Conservation (phyloP, 768 basidiomycete genomes). For the Porphyrellus cyaneotinctus region DNA sequence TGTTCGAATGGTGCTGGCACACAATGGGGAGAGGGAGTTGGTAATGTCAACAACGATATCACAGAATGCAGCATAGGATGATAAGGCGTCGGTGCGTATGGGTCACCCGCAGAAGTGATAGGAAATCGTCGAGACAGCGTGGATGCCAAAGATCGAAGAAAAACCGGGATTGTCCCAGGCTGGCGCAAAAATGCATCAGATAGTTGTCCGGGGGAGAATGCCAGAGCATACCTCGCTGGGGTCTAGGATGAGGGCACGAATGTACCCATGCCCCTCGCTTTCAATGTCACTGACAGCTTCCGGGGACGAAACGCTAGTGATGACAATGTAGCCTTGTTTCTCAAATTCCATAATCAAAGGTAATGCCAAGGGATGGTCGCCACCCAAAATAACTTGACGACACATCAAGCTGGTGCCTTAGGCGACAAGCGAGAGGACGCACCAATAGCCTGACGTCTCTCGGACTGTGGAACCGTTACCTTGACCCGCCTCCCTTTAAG, state of each 20-base stretch:
- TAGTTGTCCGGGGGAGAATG: not conserved
- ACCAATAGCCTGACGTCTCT: conserved; percentile 47
- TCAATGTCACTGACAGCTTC: conserved; percentile 67
- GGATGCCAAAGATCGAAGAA: conserved; percentile 77
- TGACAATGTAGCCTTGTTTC: conserved; percentile 76
- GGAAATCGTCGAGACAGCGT: conserved; percentile 82
- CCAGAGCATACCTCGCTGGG: conserved; percentile 57
- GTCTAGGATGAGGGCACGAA: conserved; percentile 78
- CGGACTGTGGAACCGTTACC: conserved; percentile 29
- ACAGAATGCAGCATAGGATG: conserved; percentile 74
- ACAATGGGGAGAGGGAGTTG: conserved; percentile 34
- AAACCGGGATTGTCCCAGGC: conserved; percentile 69
- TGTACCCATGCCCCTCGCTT: conserved; percentile 62
- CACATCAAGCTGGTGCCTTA: not conserved
- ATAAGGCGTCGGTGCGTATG: conserved; percentile 61
- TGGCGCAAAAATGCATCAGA: conserved; percentile 28
- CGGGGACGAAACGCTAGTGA: conserved; percentile 69
- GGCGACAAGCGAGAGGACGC: conserved; percentile 12
- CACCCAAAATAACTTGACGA: conserved; percentile 70
- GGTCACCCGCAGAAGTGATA: conserved; percentile 73
- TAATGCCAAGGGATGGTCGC: conserved; percentile 67
- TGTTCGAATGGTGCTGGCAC: conserved; percentile 65
- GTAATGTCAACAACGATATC: conserved; percentile 68
- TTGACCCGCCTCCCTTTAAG: conserved; percentile 22
- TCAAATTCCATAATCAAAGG: conserved; percentile 73